Evolutionary conservation across 2,329 filamentous ascomycete genomes (phyloP).

Genomic region (Aspergillus piperis): DNA sequence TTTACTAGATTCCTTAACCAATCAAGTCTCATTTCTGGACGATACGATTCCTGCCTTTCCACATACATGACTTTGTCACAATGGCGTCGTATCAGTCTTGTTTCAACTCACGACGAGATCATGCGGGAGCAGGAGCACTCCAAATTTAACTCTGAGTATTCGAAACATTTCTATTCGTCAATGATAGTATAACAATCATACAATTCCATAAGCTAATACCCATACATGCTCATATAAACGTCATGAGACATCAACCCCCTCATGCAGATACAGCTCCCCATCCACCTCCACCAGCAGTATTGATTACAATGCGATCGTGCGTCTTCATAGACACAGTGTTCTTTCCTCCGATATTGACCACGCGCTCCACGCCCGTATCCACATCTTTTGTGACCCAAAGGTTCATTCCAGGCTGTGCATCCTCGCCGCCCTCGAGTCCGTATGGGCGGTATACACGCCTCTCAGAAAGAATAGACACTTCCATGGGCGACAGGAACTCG

Average conservation of each 20-base stretch:
- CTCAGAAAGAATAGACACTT: constrained; percentile 79
- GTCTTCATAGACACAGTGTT: constrained; percentile 62
- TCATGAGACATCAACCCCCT: neutral
- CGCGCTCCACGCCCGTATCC: constrained; percentile 53
- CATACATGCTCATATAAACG: neutral
- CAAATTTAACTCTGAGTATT: too few species aligned
- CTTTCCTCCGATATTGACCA: constrained; percentile 63
- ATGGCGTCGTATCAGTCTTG: too few species aligned
- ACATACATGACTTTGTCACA: too few species aligned
- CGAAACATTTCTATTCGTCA: too few species aligned
- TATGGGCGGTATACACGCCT: constrained; percentile 75
- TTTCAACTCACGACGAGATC: too few species aligned
- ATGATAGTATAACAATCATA: neutral
- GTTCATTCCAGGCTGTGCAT: constrained; percentile 78
- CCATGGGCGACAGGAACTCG: constrained; percentile 77
- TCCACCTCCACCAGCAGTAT: constrained; percentile 57
- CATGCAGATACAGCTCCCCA: constrained; percentile 25
- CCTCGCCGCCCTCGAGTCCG: constrained; percentile 78
- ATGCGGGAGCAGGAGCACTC: too few species aligned
- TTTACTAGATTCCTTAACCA: too few species aligned
- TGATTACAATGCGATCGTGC: constrained; percentile 63
- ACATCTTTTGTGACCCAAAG: constrained; percentile 78
- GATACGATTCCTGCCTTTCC: too few species aligned
- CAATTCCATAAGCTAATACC: neutral
- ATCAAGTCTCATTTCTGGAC: too few species aligned